Evolutionary conservation across 306 rosid species (phyloP), one percentile per base, ranked within the genome.

Genomic region (Vigna reflexopilosa): DNA sequence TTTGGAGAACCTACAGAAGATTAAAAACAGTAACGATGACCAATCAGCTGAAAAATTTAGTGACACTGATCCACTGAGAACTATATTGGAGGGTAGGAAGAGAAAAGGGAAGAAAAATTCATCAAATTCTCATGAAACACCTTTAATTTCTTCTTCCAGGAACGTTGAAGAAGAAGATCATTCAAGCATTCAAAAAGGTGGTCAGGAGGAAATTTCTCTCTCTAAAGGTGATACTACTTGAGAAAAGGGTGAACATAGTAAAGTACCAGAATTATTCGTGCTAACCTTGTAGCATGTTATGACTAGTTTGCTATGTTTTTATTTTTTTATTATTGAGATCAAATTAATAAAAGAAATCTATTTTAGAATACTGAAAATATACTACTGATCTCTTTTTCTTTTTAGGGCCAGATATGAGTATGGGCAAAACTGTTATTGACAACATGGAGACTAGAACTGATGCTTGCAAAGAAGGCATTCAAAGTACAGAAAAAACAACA

Each of bases 401-500:
- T 81, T 16, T 20, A 24, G 0, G 11, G 13, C 73, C 78, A 88
- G 91, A 70, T 86, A 66, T 67, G 76, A 44, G 67, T 57, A 69
- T 20, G 75, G 57, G 57, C 58, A 77, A 83, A 67, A 67, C 68
- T 30, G 56, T 58, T 47, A 72, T 62, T 78, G 91, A 75, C 38
- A 56, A 75, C 73, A 61, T 72, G 77, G 86, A 76, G 77, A 72
- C 75, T 4, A 64, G 61, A 67, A 48, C 51, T 4, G 82, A 51
- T 77, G 86, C 82, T 36, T 22, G 75, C 83, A 71, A 51, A 77
- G 87, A 85, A 81, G 82, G 72, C 47, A 14, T 81, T 42, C 75
- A 20, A 34, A 58, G 70, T 81, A 73, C 81, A 77, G 70, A 70
- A 20, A 67, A 45, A 55, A 59, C 70, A 70, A 67, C 48, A 40